phyloP scores from a whole-genome alignment of 345 rosid species.

The Diplotaxis tenuifolia region DNA sequence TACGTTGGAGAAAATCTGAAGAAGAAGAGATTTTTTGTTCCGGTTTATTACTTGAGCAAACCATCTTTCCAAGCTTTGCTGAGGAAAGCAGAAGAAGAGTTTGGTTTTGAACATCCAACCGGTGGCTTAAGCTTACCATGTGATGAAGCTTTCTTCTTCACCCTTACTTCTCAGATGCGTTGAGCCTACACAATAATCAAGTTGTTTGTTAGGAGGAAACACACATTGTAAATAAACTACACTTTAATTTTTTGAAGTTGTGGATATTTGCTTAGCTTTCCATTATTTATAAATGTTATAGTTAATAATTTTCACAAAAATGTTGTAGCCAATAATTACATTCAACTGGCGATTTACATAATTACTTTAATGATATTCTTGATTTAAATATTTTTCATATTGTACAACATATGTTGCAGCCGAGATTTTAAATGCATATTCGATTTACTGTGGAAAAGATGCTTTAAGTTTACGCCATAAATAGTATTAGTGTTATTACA shows the following conservation, averaged over 20 bases:
- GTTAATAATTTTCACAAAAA: too few relatives aligned
- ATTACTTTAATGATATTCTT: too few relatives aligned
- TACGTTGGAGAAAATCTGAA: constrained; percentile 41
- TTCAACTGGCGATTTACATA: too few relatives aligned
- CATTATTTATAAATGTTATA: too few relatives aligned
- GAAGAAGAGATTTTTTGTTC: constrained; percentile 42
- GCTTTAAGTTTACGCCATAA: too few relatives aligned
- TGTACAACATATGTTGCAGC: too few relatives aligned
- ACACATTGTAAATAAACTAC: constrained; percentile 16
- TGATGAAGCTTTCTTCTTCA: constrained; percentile 42
- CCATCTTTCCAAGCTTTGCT: constrained; percentile 44
- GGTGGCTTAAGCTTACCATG: constrained; percentile 47
- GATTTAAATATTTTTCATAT: too few relatives aligned
- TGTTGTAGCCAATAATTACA: too few relatives aligned
- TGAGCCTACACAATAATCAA: constrained; percentile 3
- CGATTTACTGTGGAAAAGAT: too few relatives aligned
- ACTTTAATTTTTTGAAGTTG: neutral
- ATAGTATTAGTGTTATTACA: too few relatives aligned
- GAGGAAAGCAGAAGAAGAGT: constrained; percentile 47
- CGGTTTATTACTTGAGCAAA: constrained; percentile 38
- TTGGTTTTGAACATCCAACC: constrained; percentile 41
- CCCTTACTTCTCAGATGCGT: constrained; percentile 35
- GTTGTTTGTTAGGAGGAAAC: neutral
- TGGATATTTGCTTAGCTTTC: too few relatives aligned
- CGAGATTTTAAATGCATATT: too few relatives aligned